Evolutionary conservation across 352 stramenopile species (phyloP), one percentile per base, ranked within the genome.

Genomic region (Globisporangium paddicum): DNA sequence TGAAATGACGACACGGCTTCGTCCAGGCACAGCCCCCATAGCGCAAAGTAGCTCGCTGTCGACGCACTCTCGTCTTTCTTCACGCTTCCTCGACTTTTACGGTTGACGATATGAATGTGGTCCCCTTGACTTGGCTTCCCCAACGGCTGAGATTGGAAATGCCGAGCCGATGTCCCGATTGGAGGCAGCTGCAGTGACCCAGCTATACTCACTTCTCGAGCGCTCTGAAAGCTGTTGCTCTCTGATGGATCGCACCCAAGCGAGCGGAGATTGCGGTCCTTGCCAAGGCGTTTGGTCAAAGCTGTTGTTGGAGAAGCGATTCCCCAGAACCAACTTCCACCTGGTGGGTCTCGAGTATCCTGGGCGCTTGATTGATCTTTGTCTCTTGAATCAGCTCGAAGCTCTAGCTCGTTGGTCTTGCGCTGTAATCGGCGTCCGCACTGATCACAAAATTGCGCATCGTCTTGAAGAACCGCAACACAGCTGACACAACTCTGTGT

Each of bases 1-100:
- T 77, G 41, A 59, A 78, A 77, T 13, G 67, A 58, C 10, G 60
- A 54, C 41, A 77, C 60, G 1, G 55, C 60, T 48, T 53, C 47
- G 13, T 40, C n/a, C 16, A 53, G 47, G 5, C 26, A 41, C 18
- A 18, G 13, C 10, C 47, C 47, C 47, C 28, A 53, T 9, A 53
- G 10, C 11, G n/a, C 18, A 40, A 37, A 53, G 2, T 32, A 25
- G 1, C 14, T 40, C 3, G 47, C 11, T 53, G 28, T 7, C 9
- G 47, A 28, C 13, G 5, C 8, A 5, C n/a, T 26, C 9, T 18
- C 10, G 26, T 40, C 47, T 8, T 1, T 4, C 19, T 8, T 16
- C 11, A 4, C 11, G 18, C 25, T 16, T 5, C 37, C 37, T 1
- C 16, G 41, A 3, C 1, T 8, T 6, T 16, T 19, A 8, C 2